phyloP scores from a whole-genome alignment of 2,329 filamentous ascomycete genomes.

The Aspergillus clavatus region DNA sequence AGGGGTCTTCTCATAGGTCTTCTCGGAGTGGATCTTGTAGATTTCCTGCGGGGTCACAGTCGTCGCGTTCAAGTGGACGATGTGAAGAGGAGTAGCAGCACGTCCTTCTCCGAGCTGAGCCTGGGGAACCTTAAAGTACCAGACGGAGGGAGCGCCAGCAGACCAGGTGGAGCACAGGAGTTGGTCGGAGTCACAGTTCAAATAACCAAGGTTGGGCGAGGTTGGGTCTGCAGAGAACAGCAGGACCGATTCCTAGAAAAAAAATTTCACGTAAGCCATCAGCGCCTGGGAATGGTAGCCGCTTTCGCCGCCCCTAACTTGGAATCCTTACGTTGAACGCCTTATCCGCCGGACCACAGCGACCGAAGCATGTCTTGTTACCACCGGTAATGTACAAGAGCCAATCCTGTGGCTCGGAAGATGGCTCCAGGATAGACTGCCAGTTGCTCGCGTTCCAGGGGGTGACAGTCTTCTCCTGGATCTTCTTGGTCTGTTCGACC shows the following conservation, averaged over 20 bases:
- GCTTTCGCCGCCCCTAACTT: conserved; percentile 2
- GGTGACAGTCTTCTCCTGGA: conserved; percentile 49
- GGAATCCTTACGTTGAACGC: conserved; percentile 45
- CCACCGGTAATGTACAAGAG: conserved; percentile 59
- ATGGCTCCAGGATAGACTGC: conserved; percentile 47
- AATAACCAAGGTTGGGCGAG: conserved; percentile 52
- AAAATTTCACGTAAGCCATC: conserved; percentile 10
- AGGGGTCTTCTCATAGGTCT: conserved; percentile 48
- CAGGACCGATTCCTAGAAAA: conserved; percentile 46
- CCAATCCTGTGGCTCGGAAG: conserved; percentile 49
- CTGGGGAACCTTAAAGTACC: conserved; percentile 54
- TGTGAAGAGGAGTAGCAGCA: conserved; percentile 50
- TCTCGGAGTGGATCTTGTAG: conserved; percentile 53
- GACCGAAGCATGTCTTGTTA: conserved; percentile 60
- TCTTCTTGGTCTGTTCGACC: conserved; percentile 43
- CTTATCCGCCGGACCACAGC: conserved; percentile 51
- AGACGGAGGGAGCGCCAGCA: conserved; percentile 51
- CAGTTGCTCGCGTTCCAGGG: conserved; percentile 54
- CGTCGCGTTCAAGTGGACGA: conserved; percentile 54
- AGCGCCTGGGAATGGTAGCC: not conserved
- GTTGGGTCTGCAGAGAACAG: conserved; percentile 51
- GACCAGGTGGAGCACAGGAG: conserved; percentile 60
- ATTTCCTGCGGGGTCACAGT: conserved; percentile 54
- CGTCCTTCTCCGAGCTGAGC: conserved; percentile 50
- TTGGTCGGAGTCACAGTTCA: conserved; percentile 57